Evolutionary conservation across 805 yeast species (phyloP).

Genomic region (Sugiyamaella floridensis): DNA sequence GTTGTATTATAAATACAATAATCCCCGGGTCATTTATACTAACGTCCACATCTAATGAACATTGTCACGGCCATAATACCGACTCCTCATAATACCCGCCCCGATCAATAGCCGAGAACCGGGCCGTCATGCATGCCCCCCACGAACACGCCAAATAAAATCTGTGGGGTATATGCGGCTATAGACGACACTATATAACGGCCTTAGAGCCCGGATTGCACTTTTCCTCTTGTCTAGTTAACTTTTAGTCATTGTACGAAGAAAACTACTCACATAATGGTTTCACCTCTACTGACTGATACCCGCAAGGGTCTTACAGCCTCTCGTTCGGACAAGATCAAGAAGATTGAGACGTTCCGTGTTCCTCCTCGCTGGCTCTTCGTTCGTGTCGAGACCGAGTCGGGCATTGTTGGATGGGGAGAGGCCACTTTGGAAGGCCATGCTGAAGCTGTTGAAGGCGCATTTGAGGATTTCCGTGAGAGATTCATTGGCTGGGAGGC

Average conservation of each 20-base stretch:
- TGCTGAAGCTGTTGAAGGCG: conserved; percentile 30
- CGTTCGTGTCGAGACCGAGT: conserved; percentile 24
- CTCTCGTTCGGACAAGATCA: conserved; percentile 13
- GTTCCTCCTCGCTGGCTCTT: conserved; percentile 30
- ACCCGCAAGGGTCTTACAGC: conserved; percentile 6
- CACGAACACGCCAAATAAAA: background rate
- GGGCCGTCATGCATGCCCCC: background rate
- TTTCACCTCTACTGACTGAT: conserved; percentile 9
- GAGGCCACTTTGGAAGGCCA: conserved; percentile 31
- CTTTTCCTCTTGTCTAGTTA: too few species aligned
- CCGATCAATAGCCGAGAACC: background rate
- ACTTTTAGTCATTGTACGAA: too few species aligned
- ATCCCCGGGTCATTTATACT: too few species aligned
- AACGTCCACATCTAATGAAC: too few species aligned
- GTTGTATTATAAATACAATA: too few species aligned
- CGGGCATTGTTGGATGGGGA: conserved; percentile 29
- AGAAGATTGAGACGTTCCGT: conserved; percentile 26
- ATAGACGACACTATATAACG: background rate
- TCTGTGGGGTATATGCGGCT: background rate
- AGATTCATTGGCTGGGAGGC: conserved; percentile 31
- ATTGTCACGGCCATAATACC: too few species aligned
- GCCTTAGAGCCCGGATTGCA: background rate
- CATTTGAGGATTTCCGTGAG: conserved; percentile 26
- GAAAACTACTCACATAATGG: background rate
- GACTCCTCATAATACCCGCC: too few species aligned